Percentiles rank a stretch among this genome's conserved stretches.
phyloP scores from a whole-genome alignment of 2,329 filamentous ascomycete species.

The Penicillium griseofulvum region DNA sequence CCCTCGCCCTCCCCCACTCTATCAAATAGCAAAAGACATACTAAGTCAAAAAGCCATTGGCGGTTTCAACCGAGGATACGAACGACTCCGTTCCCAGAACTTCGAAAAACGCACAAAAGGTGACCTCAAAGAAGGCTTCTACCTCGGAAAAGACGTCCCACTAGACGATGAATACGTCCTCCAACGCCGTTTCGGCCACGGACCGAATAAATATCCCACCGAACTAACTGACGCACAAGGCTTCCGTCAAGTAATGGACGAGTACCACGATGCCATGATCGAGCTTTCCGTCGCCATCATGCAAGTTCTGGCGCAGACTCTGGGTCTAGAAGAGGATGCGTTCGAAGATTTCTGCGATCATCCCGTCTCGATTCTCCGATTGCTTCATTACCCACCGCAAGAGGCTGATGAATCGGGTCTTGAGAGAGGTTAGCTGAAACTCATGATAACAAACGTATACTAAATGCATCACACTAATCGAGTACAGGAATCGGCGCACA shows the following conservation, averaged over 20 bases:
- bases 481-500: conserved; percentile 30
- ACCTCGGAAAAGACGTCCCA: conserved; percentile 22
- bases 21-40: background rate
- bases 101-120: conserved; percentile 24
- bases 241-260: conserved; percentile 14
- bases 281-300: conserved; percentile 21
- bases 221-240: conserved; percentile 9
- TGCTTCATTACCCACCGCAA: conserved; percentile 33
- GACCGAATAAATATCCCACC: conserved; percentile 20
- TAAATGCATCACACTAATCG: too few species aligned
- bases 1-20: too few species aligned
- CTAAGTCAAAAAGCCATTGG: conserved; percentile 4
- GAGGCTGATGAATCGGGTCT: conserved; percentile 10
- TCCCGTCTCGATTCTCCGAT: conserved; percentile 25
- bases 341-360: conserved; percentile 26
- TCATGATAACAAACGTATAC: too few species aligned
- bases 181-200: conserved; percentile 19
- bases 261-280: conserved; percentile 18
- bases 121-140: conserved; percentile 33
- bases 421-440: conserved; percentile 18
- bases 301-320: conserved; percentile 7
- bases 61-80: conserved; percentile 24
- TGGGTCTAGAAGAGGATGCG: conserved; percentile 14
- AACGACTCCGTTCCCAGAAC: conserved; percentile 25
- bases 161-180: conserved; percentile 15